Base-by-base conservation (phyloP, 1,139 yeast species). In the Taiozyma sp. region DNA sequence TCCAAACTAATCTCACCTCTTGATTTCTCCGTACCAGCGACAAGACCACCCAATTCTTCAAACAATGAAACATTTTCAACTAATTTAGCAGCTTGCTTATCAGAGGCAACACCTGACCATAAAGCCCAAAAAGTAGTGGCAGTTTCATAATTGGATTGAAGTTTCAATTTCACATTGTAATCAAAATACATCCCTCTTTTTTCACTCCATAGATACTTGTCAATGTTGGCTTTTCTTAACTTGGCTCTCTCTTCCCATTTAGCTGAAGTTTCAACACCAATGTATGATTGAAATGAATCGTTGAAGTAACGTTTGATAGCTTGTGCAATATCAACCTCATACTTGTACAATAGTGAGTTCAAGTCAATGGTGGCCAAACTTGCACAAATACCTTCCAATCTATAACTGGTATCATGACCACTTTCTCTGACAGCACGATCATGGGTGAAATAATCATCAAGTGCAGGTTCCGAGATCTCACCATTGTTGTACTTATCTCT, bases 391-490 rank as follows among this genome's bases (percentile, higher is more conserved):
- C 96, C 96, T 70, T 92, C 97, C 50, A 93, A 73, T 62, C 99
- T 77, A 66, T 92, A 91, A 3, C 93, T 79, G 0, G 98, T 95
- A 67, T 93, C 99, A 67, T 93, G 99, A 1, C 99, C 99, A 45
- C 96, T 86, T 70, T 93, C 99, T 64, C 99, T 80, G 16, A 93
- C 96, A 1, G 96, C 98, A 55, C 98, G 78, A 68, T 93, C 99
- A 66, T 93, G 97, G 51, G 88, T 69, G 68, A 93, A 89, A 68
- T 90, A 95, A 57, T 83, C 91, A 64, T 93, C 99, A 51, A 93
- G 74, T 16, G 75, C 82, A 0, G 96, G 96, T 62, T 90, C 97
- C 9, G 70, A 54, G 32, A 92, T 75, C 52, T 75, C 70, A 7
- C 86, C 86, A 46, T 73, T 70, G 63, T 93, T 90, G 70, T 92